Conservation (phyloP, 1,139 yeast genomes). For the Geotrichum fermentans region DNA sequence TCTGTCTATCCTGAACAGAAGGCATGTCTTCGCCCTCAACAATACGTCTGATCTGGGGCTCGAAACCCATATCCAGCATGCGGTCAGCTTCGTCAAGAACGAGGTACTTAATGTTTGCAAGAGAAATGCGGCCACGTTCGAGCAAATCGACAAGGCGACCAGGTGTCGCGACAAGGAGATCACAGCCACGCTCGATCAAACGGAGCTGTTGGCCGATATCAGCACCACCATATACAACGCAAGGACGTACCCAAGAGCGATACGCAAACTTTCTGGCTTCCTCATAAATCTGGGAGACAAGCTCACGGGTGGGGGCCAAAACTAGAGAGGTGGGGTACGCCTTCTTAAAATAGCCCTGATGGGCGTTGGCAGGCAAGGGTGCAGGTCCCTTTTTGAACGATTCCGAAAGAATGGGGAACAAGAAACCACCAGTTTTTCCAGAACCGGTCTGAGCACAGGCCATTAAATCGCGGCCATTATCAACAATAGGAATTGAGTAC, state of each 20-base stretch:
- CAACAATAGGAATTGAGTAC: slow-evolving; percentile 95
- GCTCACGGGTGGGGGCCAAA: slow-evolving; percentile 98
- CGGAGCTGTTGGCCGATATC: slow-evolving; percentile 84
- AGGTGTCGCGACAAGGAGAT: slow-evolving; percentile 93
- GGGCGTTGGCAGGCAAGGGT: slow-evolving; percentile 41
- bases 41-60: slow-evolving; percentile 97
- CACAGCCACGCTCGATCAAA: slow-evolving; percentile 91
- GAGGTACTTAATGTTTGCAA: slow-evolving; percentile 83
- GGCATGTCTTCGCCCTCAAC: slow-evolving; percentile 99
- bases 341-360: slow-evolving; percentile 43
- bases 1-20: slow-evolving; percentile 82
- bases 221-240: slow-evolving; percentile 98
- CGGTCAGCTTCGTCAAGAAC: slow-evolving; percentile 99
- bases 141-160: slow-evolving; percentile 96
- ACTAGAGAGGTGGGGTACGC: slow-evolving; percentile 93
- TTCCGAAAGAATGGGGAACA: slow-evolving; percentile 94
- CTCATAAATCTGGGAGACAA: slow-evolving; percentile 92
- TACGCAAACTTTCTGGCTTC: slow-evolving; percentile 94
- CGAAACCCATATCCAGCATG: slow-evolving; percentile 99
- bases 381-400: slow-evolving; percentile 88
- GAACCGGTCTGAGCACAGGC: slow-evolving; percentile 99
- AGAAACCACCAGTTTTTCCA: slow-evolving; percentile 99
- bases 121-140: slow-evolving; percentile 90
- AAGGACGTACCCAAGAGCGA: slow-evolving; percentile 97
- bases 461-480: slow-evolving; percentile 95